Base-by-base conservation (phyloP, 345 rosid genomes). In the Trapa incisa region DNA sequence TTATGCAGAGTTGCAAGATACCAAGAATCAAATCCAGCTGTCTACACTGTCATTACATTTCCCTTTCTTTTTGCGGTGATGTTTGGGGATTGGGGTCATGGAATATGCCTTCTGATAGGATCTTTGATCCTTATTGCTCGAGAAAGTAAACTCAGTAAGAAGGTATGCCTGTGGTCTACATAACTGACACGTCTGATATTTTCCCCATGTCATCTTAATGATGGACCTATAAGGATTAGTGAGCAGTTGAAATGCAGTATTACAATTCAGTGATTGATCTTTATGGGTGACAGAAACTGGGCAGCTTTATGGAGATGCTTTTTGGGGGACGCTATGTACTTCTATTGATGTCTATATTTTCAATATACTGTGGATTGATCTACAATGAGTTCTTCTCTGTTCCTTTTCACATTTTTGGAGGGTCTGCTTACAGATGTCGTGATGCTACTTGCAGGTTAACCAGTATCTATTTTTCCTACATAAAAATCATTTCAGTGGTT, bases 41-140 rank as follows among this genome's bases (percentile, higher is more conserved):
- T 93, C 16, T 93, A 90, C 76, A 78, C 94, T 56, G 85, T 83
- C 37, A 72, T 93, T 67, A 93, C 98, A 61, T 93, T 90, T 77
- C 98, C 98, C 35, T 93, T 93, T 84, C 89, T 90, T 80, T 93
- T 93, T 80, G 98, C 97, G 54, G 97, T 87, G 74, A 93, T 93
- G 98, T 93, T 93, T 84, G 98, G 98, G 66, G 98, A 93, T 75
- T 93, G 98, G 98, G 98, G 98, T 72, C 98, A 93, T 74, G 97
- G 97, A 74, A 77, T 93, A 78, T 93, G 97, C 81, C 86, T 93
- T 84, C 82, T 93, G 75, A 75, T 93, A 72, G 97, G 92, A 75
- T 92, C 98, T 61, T 74, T 93, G 75, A 74, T 88, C 73, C 98
- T 93, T 71, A 82, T 93, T 72, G 94, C 92, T 76, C 84, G 73